These are phyloP conservation scores for Curvularia sp. DNA, from an alignment of 2,329 filamentous ascomycete species.

Conservation along the genomic window DNA sequence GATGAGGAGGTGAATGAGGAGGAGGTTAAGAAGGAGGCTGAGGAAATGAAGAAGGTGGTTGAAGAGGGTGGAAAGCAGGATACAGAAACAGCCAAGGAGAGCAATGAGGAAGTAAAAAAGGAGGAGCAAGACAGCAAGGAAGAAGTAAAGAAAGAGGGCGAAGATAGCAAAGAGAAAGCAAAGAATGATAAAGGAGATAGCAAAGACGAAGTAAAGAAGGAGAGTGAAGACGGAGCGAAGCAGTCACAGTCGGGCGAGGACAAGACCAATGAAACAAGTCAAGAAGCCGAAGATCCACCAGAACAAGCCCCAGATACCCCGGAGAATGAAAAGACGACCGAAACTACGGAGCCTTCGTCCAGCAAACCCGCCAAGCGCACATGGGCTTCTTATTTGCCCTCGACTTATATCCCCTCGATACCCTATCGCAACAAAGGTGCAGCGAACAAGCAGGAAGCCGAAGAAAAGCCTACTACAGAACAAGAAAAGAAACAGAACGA, in stretches of 20 bases:
- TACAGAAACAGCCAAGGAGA: conserved; percentile 4
- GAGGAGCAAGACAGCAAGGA: too few species aligned
- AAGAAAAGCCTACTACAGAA: conserved; percentile 35
- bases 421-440: conserved; percentile 44
- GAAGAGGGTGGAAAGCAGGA: conserved; percentile 21
- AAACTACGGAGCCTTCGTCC: conserved; percentile 16
- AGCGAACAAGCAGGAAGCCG: conserved; percentile 23
- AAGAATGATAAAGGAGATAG: too few species aligned
- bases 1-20: conserved; percentile 37
- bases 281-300: conserved; percentile 34
- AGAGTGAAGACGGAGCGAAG: conserved; percentile 6
- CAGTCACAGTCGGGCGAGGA: background rate
- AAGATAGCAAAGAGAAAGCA: too few species aligned
- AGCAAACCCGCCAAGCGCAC: conserved; percentile 40
- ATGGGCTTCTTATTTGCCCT: conserved; percentile 51
- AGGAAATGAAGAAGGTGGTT: conserved; percentile 30
- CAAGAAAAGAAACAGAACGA: conserved; percentile 45
- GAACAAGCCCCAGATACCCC: conserved; percentile 42
- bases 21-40: conserved; percentile 35
- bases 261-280: conserved; percentile 2
- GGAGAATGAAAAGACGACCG: conserved; percentile 20
- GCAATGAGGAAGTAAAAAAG: too few species aligned
- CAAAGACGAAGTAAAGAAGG: conserved; percentile 13
- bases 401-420: conserved; percentile 24
- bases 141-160: too few species aligned